Evolutionary conservation across 2,329 filamentous ascomycete species (phyloP).

Genomic region (Calcarisporium arbuscula): DNA sequence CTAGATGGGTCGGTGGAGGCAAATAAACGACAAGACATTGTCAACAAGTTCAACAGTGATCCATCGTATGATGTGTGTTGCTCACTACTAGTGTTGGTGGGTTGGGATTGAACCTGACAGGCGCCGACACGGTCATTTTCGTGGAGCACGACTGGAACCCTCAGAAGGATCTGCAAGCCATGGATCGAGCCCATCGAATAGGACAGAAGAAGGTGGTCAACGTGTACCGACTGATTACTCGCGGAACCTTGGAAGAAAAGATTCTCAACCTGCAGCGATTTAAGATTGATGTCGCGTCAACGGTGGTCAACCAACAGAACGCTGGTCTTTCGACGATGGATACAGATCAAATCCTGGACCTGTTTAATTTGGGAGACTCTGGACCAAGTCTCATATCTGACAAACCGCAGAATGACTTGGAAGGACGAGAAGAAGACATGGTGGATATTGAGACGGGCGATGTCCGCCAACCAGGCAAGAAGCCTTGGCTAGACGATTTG

Average conservation of each 20-base stretch:
- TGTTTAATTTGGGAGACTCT: constrained; percentile 85
- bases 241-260: constrained; percentile 96
- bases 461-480: constrained; percentile 93
- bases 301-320: constrained; percentile 98
- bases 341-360: constrained; percentile 93
- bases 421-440: constrained; percentile 73
- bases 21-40: constrained; percentile 90
- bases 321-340: constrained; percentile 93
- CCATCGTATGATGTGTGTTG: constrained; percentile 92
- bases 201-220: constrained; percentile 99
- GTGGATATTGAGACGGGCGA: constrained; percentile 90
- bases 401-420: constrained; percentile 50
- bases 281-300: constrained; percentile 98
- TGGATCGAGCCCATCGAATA: constrained; percentile 97
- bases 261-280: constrained; percentile 96
- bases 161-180: constrained; percentile 96
- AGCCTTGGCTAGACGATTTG: constrained; percentile 88
- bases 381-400: constrained; percentile 60
- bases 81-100: constrained; percentile 94
- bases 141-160: constrained; percentile 99
- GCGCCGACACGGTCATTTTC: constrained; percentile 97
- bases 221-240: constrained; percentile 92
- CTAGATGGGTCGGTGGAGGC: constrained; percentile 91
- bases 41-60: constrained; percentile 98
- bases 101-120: constrained; percentile 88